A percentile compares a stretch with the other conserved stretches of the same genome.
These are phyloP conservation scores for Daldinia loculata DNA, from an alignment of 495 filamentous ascomycete genomes.

Conservation along the genomic window DNA sequence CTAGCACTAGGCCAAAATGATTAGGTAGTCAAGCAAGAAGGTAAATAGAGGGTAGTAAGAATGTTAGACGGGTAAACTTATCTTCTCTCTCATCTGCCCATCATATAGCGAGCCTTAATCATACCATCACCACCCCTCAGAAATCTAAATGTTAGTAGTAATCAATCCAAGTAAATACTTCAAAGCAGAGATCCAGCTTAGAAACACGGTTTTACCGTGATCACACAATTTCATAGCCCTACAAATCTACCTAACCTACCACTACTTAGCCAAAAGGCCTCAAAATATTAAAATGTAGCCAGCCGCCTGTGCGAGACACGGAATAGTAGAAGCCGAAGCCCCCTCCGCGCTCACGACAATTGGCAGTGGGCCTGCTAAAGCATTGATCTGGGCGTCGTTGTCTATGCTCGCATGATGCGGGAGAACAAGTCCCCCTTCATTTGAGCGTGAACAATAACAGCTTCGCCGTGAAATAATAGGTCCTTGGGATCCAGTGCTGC, in stretches of 20 bases:
- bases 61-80: neutral
- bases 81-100: neutral
- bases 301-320: neutral
- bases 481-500: neutral
- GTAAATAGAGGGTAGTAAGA: neutral
- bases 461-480: neutral
- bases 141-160: too few relatives aligned
- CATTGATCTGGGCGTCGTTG: neutral
- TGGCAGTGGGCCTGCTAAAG: neutral
- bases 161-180: too few relatives aligned
- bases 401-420: neutral
- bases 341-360: neutral
- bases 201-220: too few relatives aligned
- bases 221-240: too few relatives aligned
- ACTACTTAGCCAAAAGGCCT: too few relatives aligned
- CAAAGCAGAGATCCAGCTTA: too few relatives aligned
- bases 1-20: neutral
- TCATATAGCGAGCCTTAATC: too few relatives aligned
- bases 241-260: too few relatives aligned
- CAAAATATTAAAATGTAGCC: neutral
- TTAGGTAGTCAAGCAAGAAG: neutral
- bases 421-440: neutral
- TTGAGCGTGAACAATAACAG: neutral
- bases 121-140: too few relatives aligned
- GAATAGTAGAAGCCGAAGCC: neutral